A percentile compares a stretch with the other conserved stretches of the same genome.
phyloP scores from a whole-genome alignment of 1,284 basidiomycete genomes.

The Rhodotorula sp. region DNA sequence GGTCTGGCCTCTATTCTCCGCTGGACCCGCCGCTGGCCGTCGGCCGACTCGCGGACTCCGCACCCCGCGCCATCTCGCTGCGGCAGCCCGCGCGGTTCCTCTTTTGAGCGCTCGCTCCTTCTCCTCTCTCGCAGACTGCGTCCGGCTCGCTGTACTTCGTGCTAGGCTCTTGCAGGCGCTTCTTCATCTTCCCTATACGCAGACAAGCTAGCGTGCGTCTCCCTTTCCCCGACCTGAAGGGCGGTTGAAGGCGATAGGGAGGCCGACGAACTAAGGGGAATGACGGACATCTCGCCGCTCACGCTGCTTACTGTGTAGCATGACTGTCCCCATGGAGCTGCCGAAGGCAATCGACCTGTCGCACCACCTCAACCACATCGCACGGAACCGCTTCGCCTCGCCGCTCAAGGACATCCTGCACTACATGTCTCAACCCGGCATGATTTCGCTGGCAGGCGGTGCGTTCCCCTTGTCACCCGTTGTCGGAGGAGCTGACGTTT shows the following conservation, averaged over 20 bases:
- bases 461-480: conserved; percentile 60
- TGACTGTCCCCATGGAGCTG: not conserved
- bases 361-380: conserved; percentile 15
- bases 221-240: too few relatives aligned
- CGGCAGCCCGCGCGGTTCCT: not conserved
- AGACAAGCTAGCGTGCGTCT: too few relatives aligned
- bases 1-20: too few relatives aligned
- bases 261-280: too few relatives aligned
- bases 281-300: too few relatives aligned
- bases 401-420: conserved; percentile 27
- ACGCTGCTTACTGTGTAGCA: not conserved
- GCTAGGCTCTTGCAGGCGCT: too few relatives aligned
- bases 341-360: conserved; percentile 21
- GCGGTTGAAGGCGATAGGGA: too few relatives aligned
- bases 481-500: conserved; percentile 53
- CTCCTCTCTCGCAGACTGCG: not conserved
- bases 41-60: too few relatives aligned
- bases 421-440: conserved; percentile 25
- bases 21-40: too few relatives aligned
- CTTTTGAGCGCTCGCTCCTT: not conserved
- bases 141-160: too few relatives aligned
- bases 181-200: too few relatives aligned
- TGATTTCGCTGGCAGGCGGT: conserved; percentile 62
- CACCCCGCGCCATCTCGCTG: too few relatives aligned
- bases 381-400: conserved; percentile 7